Percentiles rank a stretch among this genome's conserved stretches.
Evolutionary conservation across 2,329 filamentous ascomycete genomes (phyloP).

Genomic region (Hypomyces rosellus): DNA sequence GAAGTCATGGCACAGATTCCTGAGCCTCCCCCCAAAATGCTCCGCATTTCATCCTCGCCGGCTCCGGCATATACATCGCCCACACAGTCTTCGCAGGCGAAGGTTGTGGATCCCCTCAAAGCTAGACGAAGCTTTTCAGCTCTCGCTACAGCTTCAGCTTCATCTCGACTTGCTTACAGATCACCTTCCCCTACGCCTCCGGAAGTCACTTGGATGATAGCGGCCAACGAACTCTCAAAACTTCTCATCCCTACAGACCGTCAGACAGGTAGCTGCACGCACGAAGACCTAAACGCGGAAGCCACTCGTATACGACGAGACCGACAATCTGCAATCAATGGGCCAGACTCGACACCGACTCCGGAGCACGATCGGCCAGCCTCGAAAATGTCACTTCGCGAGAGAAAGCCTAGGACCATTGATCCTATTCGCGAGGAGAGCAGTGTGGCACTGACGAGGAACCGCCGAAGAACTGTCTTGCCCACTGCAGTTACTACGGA

Average conservation of each 20-base stretch:
- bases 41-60: slow-evolving; percentile 51
- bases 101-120: slow-evolving; percentile 62
- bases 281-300: slow-evolving; percentile 72
- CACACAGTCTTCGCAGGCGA: slow-evolving; percentile 81
- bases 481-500: slow-evolving; percentile 8
- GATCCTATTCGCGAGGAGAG: slow-evolving; percentile 44
- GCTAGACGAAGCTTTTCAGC: slow-evolving; percentile 58
- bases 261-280: slow-evolving; percentile 67
- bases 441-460: slow-evolving; percentile 25
- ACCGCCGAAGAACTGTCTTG: slow-evolving; percentile 50
- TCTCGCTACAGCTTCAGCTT: slow-evolving; percentile 28
- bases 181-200: slow-evolving; percentile 64
- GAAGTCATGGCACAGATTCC: slow-evolving; percentile 45
- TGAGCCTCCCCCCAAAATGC: slow-evolving; percentile 44
- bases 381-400: slow-evolving; percentile 65
- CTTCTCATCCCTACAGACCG: slow-evolving; percentile 71
- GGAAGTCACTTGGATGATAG: slow-evolving; percentile 77
- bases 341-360: slow-evolving; percentile 21
- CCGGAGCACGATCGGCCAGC: slow-evolving; percentile 37
- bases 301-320: slow-evolving; percentile 58
- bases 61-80: slow-evolving; percentile 82
- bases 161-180: slow-evolving; percentile 21
- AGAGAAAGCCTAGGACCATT: slow-evolving; percentile 57
- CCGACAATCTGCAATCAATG: slow-evolving; percentile 47
- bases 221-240: slow-evolving; percentile 76